Evolutionary conservation across 306 rosid species (phyloP), one percentile per base, ranked within the genome.

Genomic region (Pyrus betulifolia): DNA sequence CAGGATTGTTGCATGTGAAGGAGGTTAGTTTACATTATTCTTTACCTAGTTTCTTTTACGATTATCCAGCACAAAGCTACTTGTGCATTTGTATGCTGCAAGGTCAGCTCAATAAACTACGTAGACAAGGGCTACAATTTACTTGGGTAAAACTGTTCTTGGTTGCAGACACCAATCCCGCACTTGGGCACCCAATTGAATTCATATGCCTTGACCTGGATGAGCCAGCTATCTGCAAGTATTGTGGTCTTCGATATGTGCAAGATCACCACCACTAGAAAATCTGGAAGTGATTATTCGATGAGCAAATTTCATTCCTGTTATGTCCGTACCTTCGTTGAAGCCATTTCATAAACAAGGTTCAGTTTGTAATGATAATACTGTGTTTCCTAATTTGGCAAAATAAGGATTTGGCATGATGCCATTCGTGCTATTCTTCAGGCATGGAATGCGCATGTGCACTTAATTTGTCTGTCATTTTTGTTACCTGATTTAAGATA

Each of bases 1-100:
- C 87, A 92, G 97, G 79, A 88, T 92, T n/a, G 93, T 89, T 86
- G 96, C 97, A 55, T 95, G 97, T 78, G 98, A 89, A 84, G 97
- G 98, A 86, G 98, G 98, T 95, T 86, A 46, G 79, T 44, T 52
- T 57, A 28, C 72, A 40, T 44, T 57, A 33, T 58, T 30, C 30
- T 64, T 61, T 25, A 31, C 59, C 9, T 31, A 5, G 15, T 14
- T n/a, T 28, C 25, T 19, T n/a, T n/a, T 63, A 15, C 2, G 19
- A 33, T 22, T 38, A 22, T 5, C 52, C 11, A 35, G 40, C 40
- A 35, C 40, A 35, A 35, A 55, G 27, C 52, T 74, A 49, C 25
- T 38, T 51, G 46, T 70, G 71, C 69, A 55, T 45, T 54, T 45
- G 42, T 6, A 38, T 42, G 11, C 40, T 28, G 61, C 64, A 44